phyloP scores from a whole-genome alignment of 176 grass and related monocot genomes.

The Alloteropsis semialata region DNA sequence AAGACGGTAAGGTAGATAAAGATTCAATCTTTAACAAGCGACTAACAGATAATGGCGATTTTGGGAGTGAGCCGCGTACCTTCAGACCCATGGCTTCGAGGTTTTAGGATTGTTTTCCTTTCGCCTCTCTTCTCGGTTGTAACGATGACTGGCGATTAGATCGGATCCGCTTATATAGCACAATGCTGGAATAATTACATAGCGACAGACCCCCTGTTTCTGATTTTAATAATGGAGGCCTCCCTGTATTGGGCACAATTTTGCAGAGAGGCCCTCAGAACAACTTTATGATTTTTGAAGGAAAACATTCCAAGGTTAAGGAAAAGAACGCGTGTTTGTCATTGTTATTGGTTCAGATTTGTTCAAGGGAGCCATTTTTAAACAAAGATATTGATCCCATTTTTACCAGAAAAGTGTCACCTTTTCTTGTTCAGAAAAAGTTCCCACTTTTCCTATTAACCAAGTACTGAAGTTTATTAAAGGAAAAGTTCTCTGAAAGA shows the following conservation, averaged over 20 bases:
- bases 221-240: background rate
- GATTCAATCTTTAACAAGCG: background rate
- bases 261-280: background rate
- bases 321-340: too few relatives aligned
- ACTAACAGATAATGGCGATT: background rate
- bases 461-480: background rate
- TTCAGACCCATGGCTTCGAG: slow-evolving; percentile 40
- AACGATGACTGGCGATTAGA: background rate
- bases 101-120: background rate
- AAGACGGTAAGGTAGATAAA: background rate
- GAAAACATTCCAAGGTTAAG: background rate
- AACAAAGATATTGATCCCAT: background rate
- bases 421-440: background rate
- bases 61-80: slow-evolving; percentile 28
- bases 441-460: background rate
- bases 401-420: too few relatives aligned
- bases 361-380: background rate
- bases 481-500: background rate
- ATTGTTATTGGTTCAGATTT: background rate
- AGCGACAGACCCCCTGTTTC: background rate
- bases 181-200: background rate
- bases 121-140: slow-evolving; percentile 23
- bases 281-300: background rate
- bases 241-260: background rate
- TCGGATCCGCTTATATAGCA: slow-evolving; percentile 31